Base-by-base conservation (phyloP, 1,139 yeast species). In the Sugiyamaella xylanicola region DNA sequence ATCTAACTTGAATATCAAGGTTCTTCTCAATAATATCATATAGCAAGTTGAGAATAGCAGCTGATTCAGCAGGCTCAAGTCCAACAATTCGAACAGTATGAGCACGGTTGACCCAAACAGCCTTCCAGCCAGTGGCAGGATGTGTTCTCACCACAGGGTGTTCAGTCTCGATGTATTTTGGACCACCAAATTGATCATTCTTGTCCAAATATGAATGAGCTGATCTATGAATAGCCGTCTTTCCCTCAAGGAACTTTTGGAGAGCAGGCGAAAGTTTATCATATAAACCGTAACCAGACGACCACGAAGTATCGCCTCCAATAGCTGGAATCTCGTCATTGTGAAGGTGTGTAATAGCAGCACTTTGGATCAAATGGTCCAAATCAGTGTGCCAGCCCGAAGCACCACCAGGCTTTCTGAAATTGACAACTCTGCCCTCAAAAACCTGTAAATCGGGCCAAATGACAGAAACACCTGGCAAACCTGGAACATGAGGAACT, bases 51-150 rank as follows among this genome's bases (percentile, higher is more conserved):
- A 77, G 70, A 55, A 78, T 67, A 1, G 70, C 48, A 22, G 67
- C 60, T 17, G 76, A 72, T 58, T 79, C 82, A 11, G 68, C 75
- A 15, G 74, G 75, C 54, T 75, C 74, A 51, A 78, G 69, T 0
- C 82, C 83, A 32, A 77, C 74, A 57, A 78, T 78, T 46, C 78
- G 67, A 39, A 61, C 70, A 4, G 81, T 74, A 76, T 71, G 72
- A 11, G 72, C 62, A 53, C 81, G 69, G 69, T 78, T 79, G 48
- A 79, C 80, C 61, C 63, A 77, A 63, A 79, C 69, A 3, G 77
- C 71, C 66, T 79, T 79, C 82, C 82, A 78, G 2, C 82, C 82
- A 32, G 83, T 79, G n/a, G 77, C 81, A 16, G 83, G 83, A 59
- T 79, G 81, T 1, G 82, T 78, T 67, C 81, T 73, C 29, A 79